A percentile compares a stretch with the other conserved stretches of the same genome.
phyloP scores from a whole-genome alignment of 495 filamentous ascomycete genomes.

The Zalerion maritima region DNA sequence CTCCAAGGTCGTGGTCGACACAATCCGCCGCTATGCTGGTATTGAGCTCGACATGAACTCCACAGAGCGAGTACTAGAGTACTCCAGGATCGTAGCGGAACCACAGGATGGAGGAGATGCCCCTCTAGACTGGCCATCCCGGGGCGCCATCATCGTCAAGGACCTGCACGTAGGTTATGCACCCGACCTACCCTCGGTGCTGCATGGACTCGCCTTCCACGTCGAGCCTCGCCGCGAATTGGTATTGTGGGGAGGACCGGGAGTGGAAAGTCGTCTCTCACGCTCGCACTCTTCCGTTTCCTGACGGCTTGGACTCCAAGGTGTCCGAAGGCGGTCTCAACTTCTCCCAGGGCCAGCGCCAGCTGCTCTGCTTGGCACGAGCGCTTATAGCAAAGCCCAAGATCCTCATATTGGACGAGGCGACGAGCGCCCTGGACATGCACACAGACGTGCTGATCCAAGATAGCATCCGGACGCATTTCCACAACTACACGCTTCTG shows the following conservation, averaged over 20 bases:
- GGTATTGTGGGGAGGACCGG: constrained; percentile 40
- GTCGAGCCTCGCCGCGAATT: constrained; percentile 24
- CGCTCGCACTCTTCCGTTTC: constrained; percentile 27
- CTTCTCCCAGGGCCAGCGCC: constrained; percentile 33
- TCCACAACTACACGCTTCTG: constrained; percentile 23
- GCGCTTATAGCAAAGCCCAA: constrained; percentile 29
- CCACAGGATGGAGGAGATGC: constrained; percentile 16
- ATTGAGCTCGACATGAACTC: constrained; percentile 29
- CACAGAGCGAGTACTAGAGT: constrained; percentile 25
- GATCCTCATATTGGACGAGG: constrained; percentile 37
- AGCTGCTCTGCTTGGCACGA: constrained; percentile 37
- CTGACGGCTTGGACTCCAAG: too few relatives aligned
- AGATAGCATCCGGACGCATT: constrained; percentile 21
- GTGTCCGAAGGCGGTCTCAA: constrained; percentile 18
- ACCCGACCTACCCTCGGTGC: constrained; percentile 23
- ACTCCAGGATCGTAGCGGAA: constrained; percentile 22
- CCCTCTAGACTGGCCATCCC: constrained; percentile 29
- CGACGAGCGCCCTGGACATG: constrained; percentile 34
- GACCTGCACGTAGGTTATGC: constrained; percentile 27
- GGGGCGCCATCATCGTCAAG: constrained; percentile 24
- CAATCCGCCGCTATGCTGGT: constrained; percentile 35
- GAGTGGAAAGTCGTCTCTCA: constrained; percentile 18
- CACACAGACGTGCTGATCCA: constrained; percentile 34
- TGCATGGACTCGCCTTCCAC: constrained; percentile 27
- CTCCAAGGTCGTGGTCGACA: constrained; percentile 30